A percentile compares a stretch with the other conserved stretches of the same genome.
phyloP scores from a whole-genome alignment of 1,139 yeast genomes.

The Suhomyces anneliseae region DNA sequence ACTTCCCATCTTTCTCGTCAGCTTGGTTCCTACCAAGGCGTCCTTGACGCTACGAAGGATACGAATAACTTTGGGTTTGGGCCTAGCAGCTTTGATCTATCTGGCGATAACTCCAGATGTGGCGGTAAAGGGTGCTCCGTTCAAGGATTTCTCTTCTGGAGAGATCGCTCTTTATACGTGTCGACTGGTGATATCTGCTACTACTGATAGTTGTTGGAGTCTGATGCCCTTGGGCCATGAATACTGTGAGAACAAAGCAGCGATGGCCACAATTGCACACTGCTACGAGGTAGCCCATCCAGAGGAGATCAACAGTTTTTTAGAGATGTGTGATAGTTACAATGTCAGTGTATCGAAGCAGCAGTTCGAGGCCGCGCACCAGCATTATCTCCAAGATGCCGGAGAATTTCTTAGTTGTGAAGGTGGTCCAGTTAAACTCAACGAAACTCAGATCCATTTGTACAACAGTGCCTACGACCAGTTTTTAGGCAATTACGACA shows the following conservation, averaged over 20 bases:
- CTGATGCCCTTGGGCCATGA: conserved; percentile 7
- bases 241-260: conserved; percentile 31
- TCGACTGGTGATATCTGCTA: conserved; percentile 23
- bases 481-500: conserved; percentile 42
- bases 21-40: conserved; percentile 1
- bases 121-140: conserved; percentile 39
- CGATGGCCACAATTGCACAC: conserved; percentile 43
- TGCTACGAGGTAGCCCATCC: conserved; percentile 33
- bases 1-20: conserved; percentile 1
- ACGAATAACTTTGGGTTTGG: conserved; percentile 1
- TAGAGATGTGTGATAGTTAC: conserved; percentile 28
- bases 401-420: conserved; percentile 18
- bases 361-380: conserved; percentile 33
- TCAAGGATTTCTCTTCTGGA: conserved; percentile 28
- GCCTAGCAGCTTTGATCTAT: conserved; percentile 21
- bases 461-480: conserved; percentile 32
- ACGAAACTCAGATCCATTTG: conserved; percentile 19
- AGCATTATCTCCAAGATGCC: conserved; percentile 38
- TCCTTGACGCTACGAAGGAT: background rate
- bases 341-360: conserved; percentile 30
- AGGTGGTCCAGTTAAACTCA: conserved; percentile 26
- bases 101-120: conserved; percentile 31
- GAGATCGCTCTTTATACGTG: conserved; percentile 37
- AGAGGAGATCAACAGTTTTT: conserved; percentile 24
- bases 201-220: conserved; percentile 1